These are phyloP conservation scores for Antitrichia curtipendula DNA, from an alignment of 225 moss, liverwort and hornwort genomes.

Conservation along the genomic window DNA sequence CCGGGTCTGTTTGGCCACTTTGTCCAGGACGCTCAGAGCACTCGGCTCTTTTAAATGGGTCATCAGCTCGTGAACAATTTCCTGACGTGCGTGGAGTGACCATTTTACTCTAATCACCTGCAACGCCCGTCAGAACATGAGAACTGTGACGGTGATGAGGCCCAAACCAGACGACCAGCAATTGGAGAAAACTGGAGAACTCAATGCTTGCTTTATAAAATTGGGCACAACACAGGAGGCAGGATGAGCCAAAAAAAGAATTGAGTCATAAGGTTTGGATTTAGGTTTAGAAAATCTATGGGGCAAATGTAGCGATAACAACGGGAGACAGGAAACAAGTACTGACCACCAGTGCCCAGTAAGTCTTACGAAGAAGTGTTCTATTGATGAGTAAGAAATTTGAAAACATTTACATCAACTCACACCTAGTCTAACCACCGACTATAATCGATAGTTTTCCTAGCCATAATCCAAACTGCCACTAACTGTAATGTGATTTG, in stretches of 20 bases:
- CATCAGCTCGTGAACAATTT: constrained; percentile 71
- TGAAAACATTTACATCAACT: background rate
- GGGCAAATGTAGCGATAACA: background rate
- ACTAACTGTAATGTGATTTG: background rate
- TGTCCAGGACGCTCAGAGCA: constrained; percentile 22
- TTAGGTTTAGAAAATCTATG: background rate
- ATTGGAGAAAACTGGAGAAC: background rate
- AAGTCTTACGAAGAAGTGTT: background rate
- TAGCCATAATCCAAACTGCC: background rate
- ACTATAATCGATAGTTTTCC: background rate
- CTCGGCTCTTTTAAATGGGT: constrained; percentile 38
- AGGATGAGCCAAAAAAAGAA: background rate
- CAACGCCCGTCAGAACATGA: background rate
- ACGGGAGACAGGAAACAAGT: background rate
- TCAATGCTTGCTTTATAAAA: background rate
- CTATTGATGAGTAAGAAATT: background rate
- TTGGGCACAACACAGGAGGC: background rate
- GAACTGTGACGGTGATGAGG: background rate
- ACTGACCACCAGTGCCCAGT: background rate
- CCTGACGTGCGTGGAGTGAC: constrained; percentile 86
- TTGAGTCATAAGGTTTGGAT: background rate
- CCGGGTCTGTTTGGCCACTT: constrained; percentile 53
- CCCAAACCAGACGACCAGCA: background rate
- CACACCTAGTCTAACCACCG: background rate
- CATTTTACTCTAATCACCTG: constrained; percentile 93